A percentile compares a stretch with the other conserved stretches of the same genome.
Conservation (phyloP, 345 rosid genomes). For the Eutrema yunnanense region DNA sequence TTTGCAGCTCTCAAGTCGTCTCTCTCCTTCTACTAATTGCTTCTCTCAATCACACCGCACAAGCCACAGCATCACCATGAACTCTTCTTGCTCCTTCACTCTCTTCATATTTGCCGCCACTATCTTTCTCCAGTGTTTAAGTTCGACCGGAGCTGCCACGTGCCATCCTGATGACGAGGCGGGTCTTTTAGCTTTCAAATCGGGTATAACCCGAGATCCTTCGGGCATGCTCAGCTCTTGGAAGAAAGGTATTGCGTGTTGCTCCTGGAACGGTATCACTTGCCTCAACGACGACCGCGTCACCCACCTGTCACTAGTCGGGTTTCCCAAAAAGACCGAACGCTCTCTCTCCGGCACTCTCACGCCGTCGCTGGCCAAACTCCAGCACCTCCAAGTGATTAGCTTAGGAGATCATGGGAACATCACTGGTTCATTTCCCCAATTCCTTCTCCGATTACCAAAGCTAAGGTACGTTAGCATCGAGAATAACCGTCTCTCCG, state of each 20-base stretch:
- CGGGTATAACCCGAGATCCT: conserved; percentile 51
- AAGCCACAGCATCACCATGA: background rate
- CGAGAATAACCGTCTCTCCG: conserved; percentile 55
- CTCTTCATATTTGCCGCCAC: conserved; percentile 10
- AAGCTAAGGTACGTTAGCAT: conserved; percentile 45
- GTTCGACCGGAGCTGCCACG: conserved; percentile 33
- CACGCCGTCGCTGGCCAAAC: conserved; percentile 46
- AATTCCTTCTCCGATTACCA: conserved; percentile 38
- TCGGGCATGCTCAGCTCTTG: conserved; percentile 56
- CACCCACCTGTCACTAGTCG: conserved; percentile 30
- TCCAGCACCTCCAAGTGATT: conserved; percentile 32
- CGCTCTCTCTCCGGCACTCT: conserved; percentile 51
- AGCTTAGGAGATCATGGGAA: conserved; percentile 3
- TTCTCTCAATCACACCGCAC: background rate
- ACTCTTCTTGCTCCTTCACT: background rate
- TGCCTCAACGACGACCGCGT: conserved; percentile 47
- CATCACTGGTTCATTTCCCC: conserved; percentile 59
- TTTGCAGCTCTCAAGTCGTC: background rate
- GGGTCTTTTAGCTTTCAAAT: conserved; percentile 66
- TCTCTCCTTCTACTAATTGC: background rate
- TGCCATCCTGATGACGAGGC: conserved; percentile 61
- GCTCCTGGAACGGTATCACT: conserved; percentile 44
- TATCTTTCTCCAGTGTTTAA: conserved; percentile 9
- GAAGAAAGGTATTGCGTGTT: conserved; percentile 56
- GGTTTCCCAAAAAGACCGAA: conserved; percentile 4